Percentiles rank a stretch among this genome's conserved stretches.
These are phyloP conservation scores for Mycena sanguinolenta DNA, from an alignment of 768 basidiomycete species.

Conservation along the genomic window DNA sequence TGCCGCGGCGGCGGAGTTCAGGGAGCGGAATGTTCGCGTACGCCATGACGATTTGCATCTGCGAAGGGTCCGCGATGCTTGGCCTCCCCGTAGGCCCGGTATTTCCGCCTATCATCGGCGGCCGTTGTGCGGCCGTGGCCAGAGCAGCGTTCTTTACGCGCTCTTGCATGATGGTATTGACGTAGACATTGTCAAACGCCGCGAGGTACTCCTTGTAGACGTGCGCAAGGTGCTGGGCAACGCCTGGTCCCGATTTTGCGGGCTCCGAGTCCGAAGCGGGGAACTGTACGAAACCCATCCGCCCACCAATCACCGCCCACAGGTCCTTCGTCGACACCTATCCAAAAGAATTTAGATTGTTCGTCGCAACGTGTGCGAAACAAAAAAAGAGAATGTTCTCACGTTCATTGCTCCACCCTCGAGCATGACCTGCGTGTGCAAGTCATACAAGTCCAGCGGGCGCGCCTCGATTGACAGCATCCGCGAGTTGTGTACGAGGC, in stretches of 20 bases:
- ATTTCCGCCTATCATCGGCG: slow-evolving; percentile 16
- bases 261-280: slow-evolving; percentile 73
- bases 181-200: slow-evolving; percentile 69
- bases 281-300: slow-evolving; percentile 75
- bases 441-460: slow-evolving; percentile 67
- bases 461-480: slow-evolving; percentile 65
- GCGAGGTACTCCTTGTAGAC: slow-evolving; percentile 72
- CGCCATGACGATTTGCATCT: slow-evolving; percentile 60
- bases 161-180: slow-evolving; percentile 54
- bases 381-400: slow-evolving; percentile 36
- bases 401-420: slow-evolving; percentile 68
- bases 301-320: slow-evolving; percentile 79
- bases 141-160: slow-evolving; percentile 46
- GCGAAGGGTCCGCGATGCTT: slow-evolving; percentile 44
- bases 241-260: slow-evolving; percentile 70
- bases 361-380: slow-evolving; percentile 27
- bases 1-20: slow-evolving; percentile 66
- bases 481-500: slow-evolving; percentile 54
- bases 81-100: slow-evolving; percentile 12
- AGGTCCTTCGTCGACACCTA: slow-evolving; percentile 68
- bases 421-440: slow-evolving; percentile 71
- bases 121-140: slow-evolving; percentile 20
- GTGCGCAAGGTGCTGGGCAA: slow-evolving; percentile 70
- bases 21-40: slow-evolving; percentile 60
- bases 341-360: slow-evolving; percentile 5